Evolutionary conservation across 169 alveolate species (phyloP), one percentile per base, ranked within the genome.

Genomic region (Plasmodium knowlesi): DNA sequence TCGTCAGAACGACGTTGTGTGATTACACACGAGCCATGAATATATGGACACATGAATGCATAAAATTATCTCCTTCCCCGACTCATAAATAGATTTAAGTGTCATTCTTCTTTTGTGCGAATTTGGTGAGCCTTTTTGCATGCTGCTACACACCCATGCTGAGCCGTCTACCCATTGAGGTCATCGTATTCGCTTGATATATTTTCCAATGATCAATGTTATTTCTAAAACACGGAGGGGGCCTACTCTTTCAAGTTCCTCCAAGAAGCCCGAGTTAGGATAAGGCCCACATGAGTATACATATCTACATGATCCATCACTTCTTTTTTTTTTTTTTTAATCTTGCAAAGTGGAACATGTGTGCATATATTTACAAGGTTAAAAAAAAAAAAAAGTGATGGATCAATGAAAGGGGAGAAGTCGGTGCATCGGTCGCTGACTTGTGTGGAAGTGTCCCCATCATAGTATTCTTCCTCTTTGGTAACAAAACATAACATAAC

Each of bases 381-480:
- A 46, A 46, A 46, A 46, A 46, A 46, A 39, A 39, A 39, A 39
- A 39, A 39, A 39, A 9, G 61, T 12, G 61, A 14, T 14, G 14
- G 61, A 5, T 50, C 61, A 50, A 50, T 50, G 61, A 14, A 50
- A 50, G 61, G 19, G 61, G 8, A 78, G 43, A 70, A 67, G 71
- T 67, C 39, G 28, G 92, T 83, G 92, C 92, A 41, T 83, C 67
- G 50, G 41, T 37, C 25, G 6, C 30, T 19, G 46, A 30, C 71
- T 32, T 67, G 34, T 83, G 73, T 28, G 28, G 50, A 70, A 19
- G 73, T 28, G 73, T 28, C 53, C 81, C 50, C 61, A 50, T 50
- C 61, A 50, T 22, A 50, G 12, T 22, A 50, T 50, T 12, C 61
- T 50, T 50, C 61, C 61, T 50, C 61, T 50, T 50, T 50, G 61